phyloP scores from a whole-genome alignment of 192 early-diverging fungal species.

The Gamsiella multidivaricata region DNA sequence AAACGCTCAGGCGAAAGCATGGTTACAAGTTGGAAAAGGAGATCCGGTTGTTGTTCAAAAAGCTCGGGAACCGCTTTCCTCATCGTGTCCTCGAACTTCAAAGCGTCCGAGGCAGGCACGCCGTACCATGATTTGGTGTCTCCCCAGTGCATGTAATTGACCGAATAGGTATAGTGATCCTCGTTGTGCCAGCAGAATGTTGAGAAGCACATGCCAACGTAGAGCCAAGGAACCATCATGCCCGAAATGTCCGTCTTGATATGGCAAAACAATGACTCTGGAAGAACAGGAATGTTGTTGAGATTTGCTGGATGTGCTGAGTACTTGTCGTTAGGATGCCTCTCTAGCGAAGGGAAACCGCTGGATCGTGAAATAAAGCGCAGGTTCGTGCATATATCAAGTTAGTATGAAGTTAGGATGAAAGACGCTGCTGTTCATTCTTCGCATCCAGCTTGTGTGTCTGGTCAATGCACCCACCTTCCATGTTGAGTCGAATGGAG shows the following conservation, averaged over 20 bases:
- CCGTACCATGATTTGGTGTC: conserved; percentile 99
- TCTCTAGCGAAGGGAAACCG: conserved; percentile 84
- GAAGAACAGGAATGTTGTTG: conserved; percentile 86
- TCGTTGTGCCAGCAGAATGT: conserved; percentile 99
- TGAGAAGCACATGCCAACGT: conserved; percentile 95
- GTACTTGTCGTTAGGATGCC: conserved; percentile 74
- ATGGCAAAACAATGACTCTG: conserved; percentile 85
- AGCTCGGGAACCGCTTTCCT: conserved; percentile 83
- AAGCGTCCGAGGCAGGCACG: conserved; percentile 83
- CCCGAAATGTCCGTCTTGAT: conserved; percentile 94
- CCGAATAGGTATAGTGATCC: conserved; percentile 97
- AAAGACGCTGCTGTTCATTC: too few relatives aligned
- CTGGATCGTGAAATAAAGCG: conserved; percentile 42
- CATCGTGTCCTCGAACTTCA: conserved; percentile 88
- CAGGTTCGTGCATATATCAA: too few relatives aligned
- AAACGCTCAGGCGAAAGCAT: conserved; percentile 87
- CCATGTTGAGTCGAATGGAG: conserved; percentile 91
- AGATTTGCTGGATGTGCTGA: conserved; percentile 87
- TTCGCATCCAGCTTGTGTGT: not conserved
- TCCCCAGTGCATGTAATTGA: conserved; percentile 97
- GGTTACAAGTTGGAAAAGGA: conserved; percentile 93
- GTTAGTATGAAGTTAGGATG: too few relatives aligned
- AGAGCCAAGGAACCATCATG: conserved; percentile 98
- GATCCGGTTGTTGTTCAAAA: conserved; percentile 89
- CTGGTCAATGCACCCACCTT: conserved; percentile 58